phyloP scores from a whole-genome alignment of 345 rosid species.

The Eucalyptus pumila region DNA sequence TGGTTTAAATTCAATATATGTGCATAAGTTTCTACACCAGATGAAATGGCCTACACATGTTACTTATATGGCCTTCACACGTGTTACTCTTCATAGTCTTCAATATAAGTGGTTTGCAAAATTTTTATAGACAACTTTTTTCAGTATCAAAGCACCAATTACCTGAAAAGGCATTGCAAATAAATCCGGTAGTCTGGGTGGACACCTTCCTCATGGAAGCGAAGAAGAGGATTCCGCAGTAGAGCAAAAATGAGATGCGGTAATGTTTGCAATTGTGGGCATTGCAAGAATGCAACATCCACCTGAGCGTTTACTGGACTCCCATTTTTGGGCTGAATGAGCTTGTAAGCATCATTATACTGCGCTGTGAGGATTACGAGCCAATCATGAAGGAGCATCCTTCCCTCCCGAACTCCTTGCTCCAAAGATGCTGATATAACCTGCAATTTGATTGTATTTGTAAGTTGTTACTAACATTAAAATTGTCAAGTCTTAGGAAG shows the following conservation, averaged over 20 bases:
- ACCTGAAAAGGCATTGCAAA: conserved; percentile 98
- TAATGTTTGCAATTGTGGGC: conserved; percentile 83
- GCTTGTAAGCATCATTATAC: conserved; percentile 64
- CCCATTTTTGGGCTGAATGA: conserved; percentile 54
- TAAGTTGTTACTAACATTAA: background rate
- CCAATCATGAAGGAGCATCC: conserved; percentile 94
- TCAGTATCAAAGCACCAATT: background rate
- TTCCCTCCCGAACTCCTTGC: conserved; percentile 91
- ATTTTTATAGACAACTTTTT: background rate
- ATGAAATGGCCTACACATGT: background rate
- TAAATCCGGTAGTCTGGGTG: conserved; percentile 93
- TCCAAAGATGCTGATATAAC: conserved; percentile 85
- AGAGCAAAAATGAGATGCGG: conserved; percentile 89
- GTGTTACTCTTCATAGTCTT: background rate
- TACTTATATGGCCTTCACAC: background rate
- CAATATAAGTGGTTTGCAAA: background rate
- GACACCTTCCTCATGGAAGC: conserved; percentile 96
- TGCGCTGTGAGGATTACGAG: conserved; percentile 83
- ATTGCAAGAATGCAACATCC: conserved; percentile 81
- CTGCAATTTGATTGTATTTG: conserved; percentile 8
- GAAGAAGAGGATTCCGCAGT: conserved; percentile 88
- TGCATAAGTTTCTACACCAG: background rate
- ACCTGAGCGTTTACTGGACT: conserved; percentile 45
- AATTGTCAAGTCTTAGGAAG: background rate
- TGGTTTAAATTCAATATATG: background rate